Base-by-base conservation (phyloP, 768 basidiomycete species). In the Butyriboletus loyo region DNA sequence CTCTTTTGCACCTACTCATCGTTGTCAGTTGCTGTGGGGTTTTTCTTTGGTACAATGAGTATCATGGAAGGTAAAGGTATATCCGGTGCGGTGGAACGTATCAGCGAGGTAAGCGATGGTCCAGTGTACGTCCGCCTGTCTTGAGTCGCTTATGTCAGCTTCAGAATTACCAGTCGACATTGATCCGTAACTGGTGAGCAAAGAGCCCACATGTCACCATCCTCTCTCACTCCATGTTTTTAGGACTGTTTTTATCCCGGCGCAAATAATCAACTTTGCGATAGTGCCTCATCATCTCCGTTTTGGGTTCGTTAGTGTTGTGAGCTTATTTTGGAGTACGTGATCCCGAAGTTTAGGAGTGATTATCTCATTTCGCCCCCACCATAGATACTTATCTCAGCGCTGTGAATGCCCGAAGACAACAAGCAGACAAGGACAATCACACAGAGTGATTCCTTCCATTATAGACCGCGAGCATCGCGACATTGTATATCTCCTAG, bases 241-340 rank as follows among this genome's bases (percentile, higher is more conserved):
- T 22, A 85, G 86, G 89, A 76, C 72, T 4, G 86, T 91, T 7
- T 91, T 84, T 66, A 75, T 85, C 30, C 90, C 90, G 1, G 80
- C 87, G 0, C 90, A 93, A 66, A 62, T 85, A 49, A 74, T 90
- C 73, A 93, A 93, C 70, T 93, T 92, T 61, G 73, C 82, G 9
- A 21, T 92, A 30, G 80, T 91, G 1, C 91, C 91, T 2, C 83
- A 79, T 5, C 90, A 92, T 59, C 70, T 91, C 32, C 83, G 90
- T 34, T 85, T 92, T 48, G 77, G 86, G 19, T 74, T 86, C 19
- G 82, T 93, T 22, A 80, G 89, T 60, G 78, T 87, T 11, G 87
- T 92, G 46, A 86, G 85, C 61, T 76, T 91, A 54, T 87, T 87
- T 73, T 89, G 87, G 89, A 91, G 89, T 91, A 65, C 41, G 86